Base-by-base conservation (phyloP, 345 rosid species). In the Moricandia arvensis region DNA sequence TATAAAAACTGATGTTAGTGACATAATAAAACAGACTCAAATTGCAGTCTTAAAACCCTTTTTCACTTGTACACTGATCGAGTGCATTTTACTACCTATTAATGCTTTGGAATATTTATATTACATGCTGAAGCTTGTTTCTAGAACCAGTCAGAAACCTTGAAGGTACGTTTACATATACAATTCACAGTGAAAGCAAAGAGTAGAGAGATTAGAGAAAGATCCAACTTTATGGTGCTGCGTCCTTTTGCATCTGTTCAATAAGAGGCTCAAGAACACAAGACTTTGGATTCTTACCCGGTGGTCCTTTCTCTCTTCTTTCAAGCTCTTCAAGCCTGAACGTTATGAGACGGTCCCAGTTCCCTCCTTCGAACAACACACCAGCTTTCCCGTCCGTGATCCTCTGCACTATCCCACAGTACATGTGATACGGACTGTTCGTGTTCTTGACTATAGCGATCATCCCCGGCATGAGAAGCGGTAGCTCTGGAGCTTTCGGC, bases 371-470 rank as follows among this genome's bases (percentile, higher is more conserved):
- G 4, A 94, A 87, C 68, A 90, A 79, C 11, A 94, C 96, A 43
- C 96, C 97, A 0, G 96, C 97, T 77, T 88, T 91, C 4, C 96
- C 98, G 75, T 94, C 97, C 0, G 96, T 89, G 75, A 94, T 94
- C 59, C 97, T 78, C 83, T 91, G 99, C 66, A 91, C 96, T 54
- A 95, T 88, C 74, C 96, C 96, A 33, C 93, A 87, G 73, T 90
- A 91, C 97, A 85, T 90, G 83, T 90, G 86, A 63, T 75, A 91
- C 0, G 97, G 99, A 62, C 76, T 89, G 80, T 90, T 90, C 0
- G 85, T 85, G 79, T 90, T 90, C 83, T 86, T 89, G 37, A 90
- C 97, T 33, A 91, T 78, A 31, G 91, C 97, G 2, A 89, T 86
- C 99, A 91, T 95, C 18, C 97, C 96, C 1, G 97, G 99, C 97